These are phyloP conservation scores for Macroventuria anomochaeta DNA, from an alignment of 2,329 filamentous ascomycete species.

Conservation along the genomic window DNA sequence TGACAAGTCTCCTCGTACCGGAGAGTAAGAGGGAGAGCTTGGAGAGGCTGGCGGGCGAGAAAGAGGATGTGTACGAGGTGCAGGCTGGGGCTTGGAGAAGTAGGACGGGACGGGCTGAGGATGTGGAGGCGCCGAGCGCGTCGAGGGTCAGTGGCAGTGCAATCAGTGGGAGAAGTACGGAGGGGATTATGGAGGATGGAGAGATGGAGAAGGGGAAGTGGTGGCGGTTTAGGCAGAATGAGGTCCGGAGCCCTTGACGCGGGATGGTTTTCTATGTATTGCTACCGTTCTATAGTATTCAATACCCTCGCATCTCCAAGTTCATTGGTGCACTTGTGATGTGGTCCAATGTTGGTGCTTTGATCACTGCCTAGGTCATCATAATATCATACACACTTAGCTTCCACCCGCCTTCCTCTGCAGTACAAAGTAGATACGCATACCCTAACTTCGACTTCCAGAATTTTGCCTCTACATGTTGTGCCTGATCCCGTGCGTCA, in stretches of 20 bases:
- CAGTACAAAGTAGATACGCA: no score
- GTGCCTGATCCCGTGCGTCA: no score
- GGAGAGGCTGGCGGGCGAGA: conserved; percentile 72
- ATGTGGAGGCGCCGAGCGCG: conserved; percentile 9
- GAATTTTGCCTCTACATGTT: no score
- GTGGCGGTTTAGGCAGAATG: conserved; percentile 27
- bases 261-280: no score
- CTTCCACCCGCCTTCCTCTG: no score
- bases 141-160: conserved; percentile 20
- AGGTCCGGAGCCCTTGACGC: conserved; percentile 9
- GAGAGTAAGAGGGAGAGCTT: conserved; percentile 78
- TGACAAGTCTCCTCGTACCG: conserved; percentile 74
- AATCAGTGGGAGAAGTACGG: conserved; percentile 18
- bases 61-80: conserved; percentile 53
- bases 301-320: no score
- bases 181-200: conserved; percentile 15
- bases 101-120: conserved; percentile 10
- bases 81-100: conserved; percentile 56
- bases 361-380: no score
- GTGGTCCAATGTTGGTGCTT: no score
- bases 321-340: no score
- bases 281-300: no score
- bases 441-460: no score
- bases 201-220: conserved; percentile 29
- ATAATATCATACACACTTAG: no score